A percentile compares a stretch with the other conserved stretches of the same genome.
Evolutionary conservation across 2,329 filamentous ascomycete genomes (phyloP).

Genomic region (Fusarium coicis): DNA sequence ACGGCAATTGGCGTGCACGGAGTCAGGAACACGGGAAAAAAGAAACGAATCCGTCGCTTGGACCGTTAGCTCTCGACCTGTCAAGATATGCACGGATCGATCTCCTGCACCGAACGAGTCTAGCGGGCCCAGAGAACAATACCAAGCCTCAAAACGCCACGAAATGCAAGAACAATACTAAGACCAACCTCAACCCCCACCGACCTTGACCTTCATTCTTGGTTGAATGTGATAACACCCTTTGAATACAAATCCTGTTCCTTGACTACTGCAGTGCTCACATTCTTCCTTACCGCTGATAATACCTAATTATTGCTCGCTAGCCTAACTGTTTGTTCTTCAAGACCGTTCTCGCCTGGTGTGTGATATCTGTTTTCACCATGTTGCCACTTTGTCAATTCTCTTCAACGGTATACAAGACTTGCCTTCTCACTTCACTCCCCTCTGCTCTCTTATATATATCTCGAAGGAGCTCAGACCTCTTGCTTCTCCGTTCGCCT

Average conservation of each 20-base stretch:
- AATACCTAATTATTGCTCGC: conserved; percentile 30
- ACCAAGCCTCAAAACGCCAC: conserved; percentile 46
- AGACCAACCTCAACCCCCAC: conserved; percentile 33
- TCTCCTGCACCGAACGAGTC: conserved; percentile 10
- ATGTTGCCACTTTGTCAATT: conserved; percentile 28
- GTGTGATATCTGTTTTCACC: conserved; percentile 34
- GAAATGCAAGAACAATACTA: conserved; percentile 49
- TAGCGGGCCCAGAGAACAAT: conserved; percentile 46
- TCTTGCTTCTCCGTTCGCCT: conserved; percentile 10
- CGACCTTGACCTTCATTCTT: conserved; percentile 16
- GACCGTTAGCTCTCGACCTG: conserved; percentile 27
- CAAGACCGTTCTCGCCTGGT: conserved; percentile 11
- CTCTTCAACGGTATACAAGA: conserved; percentile 19
- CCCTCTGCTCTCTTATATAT: neutral
- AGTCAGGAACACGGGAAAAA: conserved; percentile 17
- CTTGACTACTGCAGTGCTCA: neutral
- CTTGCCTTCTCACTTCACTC: neutral
- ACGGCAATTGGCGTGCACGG: conserved; percentile 29
- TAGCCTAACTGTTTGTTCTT: conserved; percentile 24
- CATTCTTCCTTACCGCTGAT: conserved; percentile 34
- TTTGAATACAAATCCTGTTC: conserved; percentile 24
- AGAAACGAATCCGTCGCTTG: conserved; percentile 20
- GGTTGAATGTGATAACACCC: conserved; percentile 21
- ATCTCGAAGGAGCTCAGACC: conserved; percentile 20
- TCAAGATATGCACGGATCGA: conserved; percentile 35